Evolutionary conservation across 805 yeast species (phyloP).

Genomic region (Hanseniaspora nectarophila): DNA sequence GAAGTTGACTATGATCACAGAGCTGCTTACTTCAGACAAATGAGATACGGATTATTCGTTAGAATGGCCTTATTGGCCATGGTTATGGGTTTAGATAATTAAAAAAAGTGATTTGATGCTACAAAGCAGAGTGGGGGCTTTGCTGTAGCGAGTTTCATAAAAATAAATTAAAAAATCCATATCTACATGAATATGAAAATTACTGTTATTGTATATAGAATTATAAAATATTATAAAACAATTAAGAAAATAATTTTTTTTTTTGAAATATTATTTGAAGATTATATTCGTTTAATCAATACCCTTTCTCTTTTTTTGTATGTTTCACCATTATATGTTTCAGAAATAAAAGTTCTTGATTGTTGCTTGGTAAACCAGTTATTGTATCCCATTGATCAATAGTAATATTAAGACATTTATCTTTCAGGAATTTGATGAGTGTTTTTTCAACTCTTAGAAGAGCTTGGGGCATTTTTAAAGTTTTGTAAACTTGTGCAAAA

Average conservation of each 20-base stretch:
- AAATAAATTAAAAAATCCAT: neutral
- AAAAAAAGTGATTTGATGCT: constrained; percentile 11
- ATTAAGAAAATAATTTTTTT: neutral
- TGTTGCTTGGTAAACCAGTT: neutral
- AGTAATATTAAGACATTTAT: neutral
- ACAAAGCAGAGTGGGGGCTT: constrained; percentile 13
- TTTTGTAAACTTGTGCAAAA: constrained; percentile 2
- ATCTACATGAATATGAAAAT: neutral
- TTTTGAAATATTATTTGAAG: too few species aligned
- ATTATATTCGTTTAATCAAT: neutral
- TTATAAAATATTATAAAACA: neutral
- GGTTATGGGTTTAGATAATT: constrained; percentile 92
- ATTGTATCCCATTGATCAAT: constrained; percentile 3
- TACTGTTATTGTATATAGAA: neutral
- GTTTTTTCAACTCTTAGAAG: neutral
- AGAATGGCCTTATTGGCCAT: constrained; percentile 97
- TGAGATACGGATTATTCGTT: constrained; percentile 95
- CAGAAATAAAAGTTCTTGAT: neutral
- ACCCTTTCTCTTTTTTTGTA: neutral
- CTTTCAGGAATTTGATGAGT: neutral
- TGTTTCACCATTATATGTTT: neutral
- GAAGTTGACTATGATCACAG: constrained; percentile 99
- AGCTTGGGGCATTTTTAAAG: neutral
- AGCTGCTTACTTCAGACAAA: constrained; percentile 98
- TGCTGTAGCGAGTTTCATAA: neutral